phyloP scores from a whole-genome alignment of 345 rosid species.

The Punica granatum region DNA sequence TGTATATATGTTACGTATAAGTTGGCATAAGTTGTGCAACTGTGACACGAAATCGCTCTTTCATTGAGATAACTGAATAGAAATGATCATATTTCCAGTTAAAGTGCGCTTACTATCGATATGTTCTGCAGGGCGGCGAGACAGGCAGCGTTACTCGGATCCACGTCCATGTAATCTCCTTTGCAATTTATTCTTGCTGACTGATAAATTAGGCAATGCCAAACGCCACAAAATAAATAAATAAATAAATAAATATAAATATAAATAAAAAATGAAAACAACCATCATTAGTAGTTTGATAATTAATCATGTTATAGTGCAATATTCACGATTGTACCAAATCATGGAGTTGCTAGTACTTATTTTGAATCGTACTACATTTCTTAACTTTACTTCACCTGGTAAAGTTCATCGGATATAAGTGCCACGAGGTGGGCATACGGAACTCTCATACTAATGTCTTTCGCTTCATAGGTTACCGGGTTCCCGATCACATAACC shows the following conservation, averaged over 20 bases:
- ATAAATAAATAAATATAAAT: no score
- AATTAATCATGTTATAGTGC: no score
- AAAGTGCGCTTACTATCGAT: slow-evolving; percentile 5
- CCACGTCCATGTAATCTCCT: slow-evolving; percentile 16
- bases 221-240: not conserved
- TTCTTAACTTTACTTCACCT: slow-evolving; percentile 12
- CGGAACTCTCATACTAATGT: slow-evolving; percentile 20
- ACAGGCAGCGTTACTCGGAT: slow-evolving; percentile 13
- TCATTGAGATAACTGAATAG: no score
- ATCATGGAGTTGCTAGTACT: no score
- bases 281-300: not conserved
- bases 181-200: slow-evolving; percentile 13
- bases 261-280: no score
- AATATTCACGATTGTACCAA: no score
- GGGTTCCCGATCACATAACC: slow-evolving; percentile 35
- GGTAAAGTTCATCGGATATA: slow-evolving; percentile 28
- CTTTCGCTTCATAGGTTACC: slow-evolving; percentile 16
- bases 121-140: not conserved
- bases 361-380: no score
- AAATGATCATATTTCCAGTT: not conserved
- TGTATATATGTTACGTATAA: no score
- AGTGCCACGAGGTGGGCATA: slow-evolving; percentile 24
- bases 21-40: no score
- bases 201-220: slow-evolving; percentile 3
- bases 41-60: no score